Conservation (phyloP, 352 stramenopile species). For the Phytophthora sansomeana region DNA sequence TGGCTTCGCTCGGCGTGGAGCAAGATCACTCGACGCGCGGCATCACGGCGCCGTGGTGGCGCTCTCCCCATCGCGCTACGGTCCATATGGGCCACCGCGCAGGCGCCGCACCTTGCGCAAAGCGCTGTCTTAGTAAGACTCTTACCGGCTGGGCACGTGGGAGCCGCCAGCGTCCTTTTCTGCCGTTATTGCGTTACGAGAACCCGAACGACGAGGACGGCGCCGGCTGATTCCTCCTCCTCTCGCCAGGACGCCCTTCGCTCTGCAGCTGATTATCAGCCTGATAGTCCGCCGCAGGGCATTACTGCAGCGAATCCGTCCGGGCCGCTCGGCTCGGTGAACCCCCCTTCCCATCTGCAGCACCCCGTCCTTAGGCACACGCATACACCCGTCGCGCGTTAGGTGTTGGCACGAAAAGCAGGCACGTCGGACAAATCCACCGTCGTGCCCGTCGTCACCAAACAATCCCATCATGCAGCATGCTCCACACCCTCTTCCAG, state of each 20-base stretch:
- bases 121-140: too few relatives aligned
- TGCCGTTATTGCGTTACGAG: slow-evolving; percentile 24
- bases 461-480: slow-evolving; percentile 1
- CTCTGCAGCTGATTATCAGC: slow-evolving; percentile 14
- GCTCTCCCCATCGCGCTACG: slow-evolving; percentile 19
- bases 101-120: neutral
- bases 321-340: neutral
- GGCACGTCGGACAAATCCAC: slow-evolving; percentile 21
- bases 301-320: slow-evolving; percentile 18
- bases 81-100: slow-evolving; percentile 4
- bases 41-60: neutral
- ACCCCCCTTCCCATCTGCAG: slow-evolving; percentile 15
- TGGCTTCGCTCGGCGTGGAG: neutral
- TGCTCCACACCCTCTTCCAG: neutral
- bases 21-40: neutral
- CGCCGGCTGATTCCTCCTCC: slow-evolving; percentile 12
- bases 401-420: neutral
- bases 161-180: slow-evolving; percentile 16
- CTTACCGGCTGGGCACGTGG: slow-evolving; percentile 13
- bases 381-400: neutral
- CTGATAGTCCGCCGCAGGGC: slow-evolving; percentile 3
- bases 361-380: slow-evolving; percentile 11
- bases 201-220: slow-evolving; percentile 12
- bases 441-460: neutral
- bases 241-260: neutral